Conservation (phyloP, 2,329 filamentous ascomycete genomes). For the Alternaria gansuensis region DNA sequence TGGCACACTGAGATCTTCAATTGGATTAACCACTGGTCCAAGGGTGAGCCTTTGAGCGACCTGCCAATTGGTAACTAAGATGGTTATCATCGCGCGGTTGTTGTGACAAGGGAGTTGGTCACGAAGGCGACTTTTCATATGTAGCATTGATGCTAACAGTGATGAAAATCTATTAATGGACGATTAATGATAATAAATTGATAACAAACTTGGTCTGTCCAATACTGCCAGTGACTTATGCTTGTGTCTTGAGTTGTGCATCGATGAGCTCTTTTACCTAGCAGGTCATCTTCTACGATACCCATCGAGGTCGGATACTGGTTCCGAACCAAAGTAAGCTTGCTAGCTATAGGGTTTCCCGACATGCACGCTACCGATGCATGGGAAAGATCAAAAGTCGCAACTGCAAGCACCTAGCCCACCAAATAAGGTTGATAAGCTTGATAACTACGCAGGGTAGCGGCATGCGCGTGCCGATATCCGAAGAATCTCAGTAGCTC, state of each 20-base stretch:
- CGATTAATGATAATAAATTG: slow-evolving; percentile 15
- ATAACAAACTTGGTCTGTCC: neutral
- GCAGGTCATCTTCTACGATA: neutral
- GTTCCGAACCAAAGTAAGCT: neutral
- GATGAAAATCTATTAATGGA: slow-evolving; percentile 9
- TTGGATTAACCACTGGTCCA: slow-evolving; percentile 52
- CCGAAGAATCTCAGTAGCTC: neutral
- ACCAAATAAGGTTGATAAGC: neutral
- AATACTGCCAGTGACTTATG: neutral
- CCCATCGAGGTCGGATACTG: neutral
- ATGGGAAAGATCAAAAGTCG: neutral
- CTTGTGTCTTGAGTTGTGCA: neutral
- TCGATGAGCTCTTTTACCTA: neutral
- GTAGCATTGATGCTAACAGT: neutral
- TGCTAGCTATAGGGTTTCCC: neutral
- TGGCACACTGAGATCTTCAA: slow-evolving; percentile 73
- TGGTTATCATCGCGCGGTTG: neutral
- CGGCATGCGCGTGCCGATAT: neutral
- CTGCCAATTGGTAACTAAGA: slow-evolving; percentile 43
- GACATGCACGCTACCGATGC: neutral
- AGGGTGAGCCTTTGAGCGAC: slow-evolving; percentile 43
- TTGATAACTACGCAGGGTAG: neutral
- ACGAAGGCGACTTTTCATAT: neutral
- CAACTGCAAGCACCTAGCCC: neutral
- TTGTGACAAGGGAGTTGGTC: neutral